Evolutionary conservation across 306 rosid species (phyloP).

Genomic region (Vigna trinervia): DNA sequence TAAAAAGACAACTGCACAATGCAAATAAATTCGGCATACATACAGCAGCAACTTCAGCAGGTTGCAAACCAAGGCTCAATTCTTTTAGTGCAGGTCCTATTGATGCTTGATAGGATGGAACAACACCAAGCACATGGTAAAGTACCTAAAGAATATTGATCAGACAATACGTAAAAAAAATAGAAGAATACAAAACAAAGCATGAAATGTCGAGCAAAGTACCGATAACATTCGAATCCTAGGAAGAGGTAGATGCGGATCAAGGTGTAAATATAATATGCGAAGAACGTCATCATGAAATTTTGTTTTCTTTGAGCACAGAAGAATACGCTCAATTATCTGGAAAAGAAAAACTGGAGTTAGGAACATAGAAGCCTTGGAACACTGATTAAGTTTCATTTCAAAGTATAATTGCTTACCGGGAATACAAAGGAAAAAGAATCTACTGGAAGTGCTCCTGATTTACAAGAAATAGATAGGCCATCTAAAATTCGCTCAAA

Average conservation of each 20-base stretch:
- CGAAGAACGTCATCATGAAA: conserved; percentile 85
- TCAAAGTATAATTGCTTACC: conserved; percentile 59
- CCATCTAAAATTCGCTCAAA: conserved; percentile 81
- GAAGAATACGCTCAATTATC: conserved; percentile 92
- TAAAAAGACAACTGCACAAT: conserved; percentile 17
- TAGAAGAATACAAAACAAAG: conserved; percentile 22
- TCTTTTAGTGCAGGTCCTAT: conserved; percentile 93
- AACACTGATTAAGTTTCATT: conserved; percentile 33
- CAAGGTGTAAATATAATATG: conserved; percentile 87
- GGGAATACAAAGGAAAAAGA: conserved; percentile 95
- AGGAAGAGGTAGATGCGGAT: conserved; percentile 93
- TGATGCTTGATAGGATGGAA: conserved; percentile 83
- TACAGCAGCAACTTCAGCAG: conserved; percentile 87
- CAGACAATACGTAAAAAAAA: conserved; percentile 1
- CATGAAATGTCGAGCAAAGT: conserved; percentile 40
- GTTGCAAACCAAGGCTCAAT: conserved; percentile 88
- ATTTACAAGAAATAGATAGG: conserved; percentile 83
- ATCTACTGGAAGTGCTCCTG: conserved; percentile 95
- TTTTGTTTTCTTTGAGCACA: conserved; percentile 87
- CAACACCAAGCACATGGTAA: conserved; percentile 86
- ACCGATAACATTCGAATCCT: conserved; percentile 93
- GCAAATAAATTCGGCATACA: conserved; percentile 44
- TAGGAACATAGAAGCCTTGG: conserved; percentile 40
- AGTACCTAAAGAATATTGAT: conserved; percentile 66
- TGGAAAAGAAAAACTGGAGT: conserved; percentile 43